Conservation (phyloP, 768 basidiomycete species). For the Termitomyces sp. region DNA sequence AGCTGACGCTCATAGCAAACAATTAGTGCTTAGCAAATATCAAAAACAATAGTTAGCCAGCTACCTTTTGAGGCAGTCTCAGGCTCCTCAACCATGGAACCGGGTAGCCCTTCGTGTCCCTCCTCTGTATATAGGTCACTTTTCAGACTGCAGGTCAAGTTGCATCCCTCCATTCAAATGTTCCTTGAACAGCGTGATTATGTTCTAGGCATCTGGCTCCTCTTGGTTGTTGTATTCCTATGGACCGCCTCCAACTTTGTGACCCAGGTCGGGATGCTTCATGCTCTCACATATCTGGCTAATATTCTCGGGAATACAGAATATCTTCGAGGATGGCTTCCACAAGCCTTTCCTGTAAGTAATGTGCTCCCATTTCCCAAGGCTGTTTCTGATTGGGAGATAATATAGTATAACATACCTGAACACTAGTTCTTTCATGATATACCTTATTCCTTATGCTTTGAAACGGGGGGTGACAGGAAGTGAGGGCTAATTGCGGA, state of each 20-base stretch:
- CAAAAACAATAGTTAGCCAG: too few species aligned
- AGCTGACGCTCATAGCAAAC: too few species aligned
- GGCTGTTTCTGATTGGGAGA: neutral
- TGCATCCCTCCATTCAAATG: conserved; percentile 1
- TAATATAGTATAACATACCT: conserved; percentile 75
- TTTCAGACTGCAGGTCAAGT: neutral
- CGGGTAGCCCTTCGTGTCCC: neutral
- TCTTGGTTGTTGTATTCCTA: conserved; percentile 73
- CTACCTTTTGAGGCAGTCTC: neutral
- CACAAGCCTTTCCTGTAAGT: conserved; percentile 84
- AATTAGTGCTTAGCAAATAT: too few species aligned
- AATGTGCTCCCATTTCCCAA: neutral
- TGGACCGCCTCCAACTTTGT: conserved; percentile 91
- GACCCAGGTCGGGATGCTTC: conserved; percentile 55
- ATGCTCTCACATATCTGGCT: neutral
- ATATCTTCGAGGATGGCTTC: conserved; percentile 59
- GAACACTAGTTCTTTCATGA: conserved; percentile 83
- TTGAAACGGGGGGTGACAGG: conserved; percentile 12
- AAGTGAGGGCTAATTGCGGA: conserved; percentile 1
- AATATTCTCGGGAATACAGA: conserved; percentile 25
- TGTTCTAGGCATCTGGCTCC: conserved; percentile 59
- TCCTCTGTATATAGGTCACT: conserved; percentile 1
- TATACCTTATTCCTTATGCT: conserved; percentile 67
- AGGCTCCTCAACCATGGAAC: conserved; percentile 3
- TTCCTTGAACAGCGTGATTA: conserved; percentile 31